Evolutionary conservation across 2,329 filamentous ascomycete species (phyloP), one percentile per base, ranked within the genome.

Genomic region (Phyllosticta citrichinensis): DNA sequence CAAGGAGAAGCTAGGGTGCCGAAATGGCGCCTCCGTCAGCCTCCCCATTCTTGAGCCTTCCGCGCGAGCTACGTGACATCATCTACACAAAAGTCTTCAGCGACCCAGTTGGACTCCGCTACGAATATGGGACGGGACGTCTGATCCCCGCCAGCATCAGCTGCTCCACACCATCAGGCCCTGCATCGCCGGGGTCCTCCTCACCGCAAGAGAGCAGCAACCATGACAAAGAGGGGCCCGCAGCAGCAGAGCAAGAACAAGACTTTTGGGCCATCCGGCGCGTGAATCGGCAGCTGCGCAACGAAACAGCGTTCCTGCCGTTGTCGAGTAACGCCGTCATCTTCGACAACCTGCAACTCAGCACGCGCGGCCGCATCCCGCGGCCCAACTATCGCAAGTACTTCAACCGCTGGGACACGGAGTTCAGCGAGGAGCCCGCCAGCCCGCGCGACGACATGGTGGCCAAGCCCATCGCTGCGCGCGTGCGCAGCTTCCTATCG

Each of bases 321-420:
- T 24, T 61, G 8, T 12, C n/a, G 12, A 54, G 53, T 47, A 61
- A 61, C 27, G n/a, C 14, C 55, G 47, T 61, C 55, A 27, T 57
- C 27, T 61, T 61, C 59, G 59, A 57, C 59, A 61, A 60, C 58
- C 58, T 60, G 25, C 40, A 47, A 17, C 40, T 47, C 40, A 47
- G 40, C 40, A 54, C 53, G 24, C n/a, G 24, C n/a, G 52, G 58
- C 11, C 58, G 52, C 52, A 60, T 60, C 40, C 27, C 53, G 20
- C 53, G 58, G 5, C 58, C 58, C 35, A 60, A 60, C 53, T 60
- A 56, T 24, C 58, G 58, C 58, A 60, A 60, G 58, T 60, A 60
- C 58, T 56, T 60, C 40, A 56, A 60, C 47, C 58, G 58, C 53
- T 60, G 58, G 58, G 58, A 60, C 53, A 60, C 58, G n/a, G 58